Percentiles rank a stretch among this genome's conserved stretches.
Conservation (phyloP, 345 rosid genomes). For the Eucalyptus camaldulensis region DNA sequence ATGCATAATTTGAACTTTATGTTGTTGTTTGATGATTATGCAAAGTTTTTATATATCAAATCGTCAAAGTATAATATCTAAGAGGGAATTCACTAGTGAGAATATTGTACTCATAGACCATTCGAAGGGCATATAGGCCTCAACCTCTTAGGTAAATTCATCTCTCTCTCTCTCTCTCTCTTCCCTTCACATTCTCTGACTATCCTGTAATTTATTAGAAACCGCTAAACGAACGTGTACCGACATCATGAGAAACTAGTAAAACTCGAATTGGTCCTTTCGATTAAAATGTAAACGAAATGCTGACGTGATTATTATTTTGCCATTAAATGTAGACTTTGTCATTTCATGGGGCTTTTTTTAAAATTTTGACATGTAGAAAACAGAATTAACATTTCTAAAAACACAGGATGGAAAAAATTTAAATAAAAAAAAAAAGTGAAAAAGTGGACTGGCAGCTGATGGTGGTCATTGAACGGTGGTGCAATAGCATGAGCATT, state of each 20-base stretch:
- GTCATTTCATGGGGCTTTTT: background rate
- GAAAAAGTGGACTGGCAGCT: background rate
- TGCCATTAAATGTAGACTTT: background rate
- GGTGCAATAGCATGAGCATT: too few species aligned
- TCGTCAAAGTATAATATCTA: too few species aligned
- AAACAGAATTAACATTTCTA: background rate
- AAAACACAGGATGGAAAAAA: background rate
- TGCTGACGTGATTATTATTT: background rate
- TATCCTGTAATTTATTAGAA: background rate
- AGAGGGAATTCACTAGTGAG: too few species aligned
- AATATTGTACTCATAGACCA: too few species aligned
- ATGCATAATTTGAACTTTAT: too few species aligned
- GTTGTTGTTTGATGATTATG: too few species aligned
- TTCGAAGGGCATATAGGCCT: background rate
- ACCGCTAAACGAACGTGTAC: background rate
- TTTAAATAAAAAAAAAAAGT: background rate
- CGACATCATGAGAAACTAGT: background rate
- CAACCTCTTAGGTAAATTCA: background rate
- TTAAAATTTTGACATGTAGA: background rate
- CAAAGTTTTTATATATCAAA: too few species aligned
- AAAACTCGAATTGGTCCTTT: background rate
- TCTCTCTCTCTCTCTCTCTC: background rate
- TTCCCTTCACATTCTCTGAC: background rate
- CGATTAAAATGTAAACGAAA: background rate
- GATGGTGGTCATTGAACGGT: background rate